A percentile compares a stretch with the other conserved stretches of the same genome.
These are phyloP conservation scores for Chaetomium olivaceum DNA, from an alignment of 2,329 filamentous ascomycete genomes.

Conservation along the genomic window DNA sequence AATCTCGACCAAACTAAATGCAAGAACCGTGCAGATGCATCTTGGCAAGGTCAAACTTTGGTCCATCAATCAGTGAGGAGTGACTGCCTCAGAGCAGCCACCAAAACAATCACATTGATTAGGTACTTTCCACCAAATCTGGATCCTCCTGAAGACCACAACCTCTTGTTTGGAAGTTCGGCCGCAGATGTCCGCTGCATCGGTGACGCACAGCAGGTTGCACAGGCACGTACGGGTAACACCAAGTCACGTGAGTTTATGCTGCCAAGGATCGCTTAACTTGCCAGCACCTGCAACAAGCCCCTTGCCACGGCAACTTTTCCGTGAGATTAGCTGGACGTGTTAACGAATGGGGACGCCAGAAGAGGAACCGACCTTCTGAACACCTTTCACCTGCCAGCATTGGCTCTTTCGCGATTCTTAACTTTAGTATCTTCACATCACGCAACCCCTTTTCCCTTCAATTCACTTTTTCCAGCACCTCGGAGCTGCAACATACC, in stretches of 20 bases:
- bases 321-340: slow-evolving; percentile 26
- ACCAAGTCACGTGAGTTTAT: slow-evolving; percentile 21
- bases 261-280: slow-evolving; percentile 23
- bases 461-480: neutral
- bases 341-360: slow-evolving; percentile 25
- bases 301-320: slow-evolving; percentile 28
- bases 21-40: neutral
- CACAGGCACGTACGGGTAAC: neutral
- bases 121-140: neutral
- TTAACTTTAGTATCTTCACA: slow-evolving; percentile 17
- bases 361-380: slow-evolving; percentile 33
- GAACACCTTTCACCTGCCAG: slow-evolving; percentile 35
- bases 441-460: slow-evolving; percentile 5
- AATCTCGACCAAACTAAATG: neutral
- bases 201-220: neutral
- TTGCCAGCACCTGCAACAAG: slow-evolving; percentile 3
- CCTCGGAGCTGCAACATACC: neutral
- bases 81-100: neutral
- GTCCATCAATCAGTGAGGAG: neutral
- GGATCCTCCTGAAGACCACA: neutral
- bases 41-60: neutral
- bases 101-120: neutral
- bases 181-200: neutral
- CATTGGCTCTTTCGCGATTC: slow-evolving; percentile 16
- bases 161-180: neutral